phyloP scores from a whole-genome alignment of 306 rosid species.

The Delonix regia region DNA sequence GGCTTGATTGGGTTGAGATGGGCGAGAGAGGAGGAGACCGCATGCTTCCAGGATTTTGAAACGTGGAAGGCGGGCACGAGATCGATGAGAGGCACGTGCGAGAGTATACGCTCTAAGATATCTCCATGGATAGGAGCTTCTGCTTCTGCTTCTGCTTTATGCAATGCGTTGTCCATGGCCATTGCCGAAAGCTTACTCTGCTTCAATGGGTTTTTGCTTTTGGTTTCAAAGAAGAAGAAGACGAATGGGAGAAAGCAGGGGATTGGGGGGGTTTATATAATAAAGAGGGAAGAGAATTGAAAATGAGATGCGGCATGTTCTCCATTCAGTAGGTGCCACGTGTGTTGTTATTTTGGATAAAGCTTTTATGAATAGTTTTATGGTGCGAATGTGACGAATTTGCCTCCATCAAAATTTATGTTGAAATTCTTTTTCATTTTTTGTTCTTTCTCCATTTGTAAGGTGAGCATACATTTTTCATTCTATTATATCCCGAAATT shows the following conservation, averaged over 20 bases:
- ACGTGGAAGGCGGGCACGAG: constrained; percentile 55
- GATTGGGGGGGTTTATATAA: constrained; percentile 25
- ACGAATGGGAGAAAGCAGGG: neutral
- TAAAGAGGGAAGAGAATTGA: neutral
- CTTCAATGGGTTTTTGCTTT: neutral
- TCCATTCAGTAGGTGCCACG: neutral
- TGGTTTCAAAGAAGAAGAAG: neutral
- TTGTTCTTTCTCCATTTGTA: too few species aligned
- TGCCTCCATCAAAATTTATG: too few species aligned
- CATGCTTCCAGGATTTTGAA: constrained; percentile 61
- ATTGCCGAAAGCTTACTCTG: neutral
- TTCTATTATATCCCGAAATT: too few species aligned
- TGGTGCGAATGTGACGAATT: too few species aligned
- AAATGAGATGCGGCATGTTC: neutral
- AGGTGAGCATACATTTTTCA: too few species aligned
- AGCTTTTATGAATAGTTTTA: neutral
- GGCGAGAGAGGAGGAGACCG: constrained; percentile 64
- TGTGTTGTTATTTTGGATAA: neutral
- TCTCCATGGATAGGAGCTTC: constrained; percentile 69
- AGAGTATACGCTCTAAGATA: constrained; percentile 60
- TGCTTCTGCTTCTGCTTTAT: constrained; percentile 7
- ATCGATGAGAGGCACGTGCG: constrained; percentile 62
- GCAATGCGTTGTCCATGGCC: neutral
- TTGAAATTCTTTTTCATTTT: too few species aligned
- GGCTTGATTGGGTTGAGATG: constrained; percentile 57